Base-by-base conservation (phyloP, 202 grass and related monocot genomes). In the Setaria viridis region DNA sequence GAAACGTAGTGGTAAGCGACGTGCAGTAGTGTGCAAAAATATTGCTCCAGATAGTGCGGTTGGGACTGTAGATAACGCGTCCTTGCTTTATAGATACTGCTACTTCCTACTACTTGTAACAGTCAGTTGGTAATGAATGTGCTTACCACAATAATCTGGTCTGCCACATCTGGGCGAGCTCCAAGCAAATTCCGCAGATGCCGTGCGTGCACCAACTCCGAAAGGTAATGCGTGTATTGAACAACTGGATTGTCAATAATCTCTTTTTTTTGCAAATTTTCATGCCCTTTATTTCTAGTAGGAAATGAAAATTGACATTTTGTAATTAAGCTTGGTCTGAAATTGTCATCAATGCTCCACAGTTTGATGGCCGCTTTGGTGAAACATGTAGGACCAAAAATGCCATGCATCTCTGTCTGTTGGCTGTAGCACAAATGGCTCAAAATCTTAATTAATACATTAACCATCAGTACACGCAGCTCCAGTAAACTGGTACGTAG, bases 151-250 rank as follows among this genome's bases (percentile, higher is more conserved):
- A 21, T 76, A 76, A 39, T 41, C 14, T 70, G 20, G 51, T 57
- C 21, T 21, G 79, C 64, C 79, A 81, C 79, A 70, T 57, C 79
- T 32, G 30, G 33, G 48, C 78, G n/a, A 39, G 29, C 19, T 62
- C 69, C 46, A 39, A 17, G 29, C 13, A 53, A 74, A 51, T 35
- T 74, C 70, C 11, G 21, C 45, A 9, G 45, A 72, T 16, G 45
- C 12, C 43, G 12, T 49, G 49, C 6, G 68, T 48, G 68, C 43
- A 47, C 39, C 66, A 13, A 21, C 41, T 46, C 10, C 32, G 0
- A 65, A 15, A 62, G 59, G 25, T 62, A 12, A 30, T 29, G 55
- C 20, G 21, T 58, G 20, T 17, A 54, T 35, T 35, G 34, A 35
- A 35, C 34, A 35, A 35, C 34, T 35, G 34, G 34, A 35, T 35